Evolutionary conservation across 345 rosid genomes (phyloP).

Genomic region (Ailanthus altissimus): DNA sequence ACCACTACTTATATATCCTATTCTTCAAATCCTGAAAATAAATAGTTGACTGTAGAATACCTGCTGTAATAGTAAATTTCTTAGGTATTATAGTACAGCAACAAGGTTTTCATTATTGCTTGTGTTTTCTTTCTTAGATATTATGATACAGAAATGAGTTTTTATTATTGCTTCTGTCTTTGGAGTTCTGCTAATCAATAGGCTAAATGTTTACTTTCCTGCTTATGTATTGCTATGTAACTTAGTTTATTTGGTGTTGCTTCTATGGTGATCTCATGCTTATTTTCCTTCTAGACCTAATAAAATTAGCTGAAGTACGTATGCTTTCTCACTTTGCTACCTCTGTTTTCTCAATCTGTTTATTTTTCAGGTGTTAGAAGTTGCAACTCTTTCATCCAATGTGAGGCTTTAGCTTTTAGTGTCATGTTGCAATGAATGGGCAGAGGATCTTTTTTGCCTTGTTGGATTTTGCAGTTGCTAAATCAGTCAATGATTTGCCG

Average conservation of each 20-base stretch:
- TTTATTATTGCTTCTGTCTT: too few species aligned
- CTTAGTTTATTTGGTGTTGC: neutral
- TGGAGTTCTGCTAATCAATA: too few species aligned
- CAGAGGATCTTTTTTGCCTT: neutral
- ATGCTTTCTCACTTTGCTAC: neutral
- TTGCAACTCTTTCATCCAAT: neutral
- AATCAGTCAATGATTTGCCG: neutral
- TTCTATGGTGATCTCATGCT: neutral
- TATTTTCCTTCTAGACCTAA: neutral
- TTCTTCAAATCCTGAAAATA: too few species aligned
- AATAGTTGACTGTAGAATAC: too few species aligned
- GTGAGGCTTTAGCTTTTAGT: slow-evolving; percentile 2
- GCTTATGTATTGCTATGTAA: neutral
- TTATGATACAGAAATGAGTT: too few species aligned
- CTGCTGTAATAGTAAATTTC: too few species aligned
- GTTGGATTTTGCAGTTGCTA: slow-evolving; percentile 7
- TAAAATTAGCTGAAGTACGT: neutral
- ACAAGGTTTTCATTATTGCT: too few species aligned
- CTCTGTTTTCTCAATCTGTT: neutral
- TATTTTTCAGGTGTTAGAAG: slow-evolving; percentile 7
- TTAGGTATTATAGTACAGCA: too few species aligned
- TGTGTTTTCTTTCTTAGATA: too few species aligned
- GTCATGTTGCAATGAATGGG: slow-evolving; percentile 7
- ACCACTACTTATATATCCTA: too few species aligned
- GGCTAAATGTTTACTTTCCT: neutral